Conservation (phyloP, 192 early-diverging fungal genomes). For the Gaertneriomyces sp. region DNA sequence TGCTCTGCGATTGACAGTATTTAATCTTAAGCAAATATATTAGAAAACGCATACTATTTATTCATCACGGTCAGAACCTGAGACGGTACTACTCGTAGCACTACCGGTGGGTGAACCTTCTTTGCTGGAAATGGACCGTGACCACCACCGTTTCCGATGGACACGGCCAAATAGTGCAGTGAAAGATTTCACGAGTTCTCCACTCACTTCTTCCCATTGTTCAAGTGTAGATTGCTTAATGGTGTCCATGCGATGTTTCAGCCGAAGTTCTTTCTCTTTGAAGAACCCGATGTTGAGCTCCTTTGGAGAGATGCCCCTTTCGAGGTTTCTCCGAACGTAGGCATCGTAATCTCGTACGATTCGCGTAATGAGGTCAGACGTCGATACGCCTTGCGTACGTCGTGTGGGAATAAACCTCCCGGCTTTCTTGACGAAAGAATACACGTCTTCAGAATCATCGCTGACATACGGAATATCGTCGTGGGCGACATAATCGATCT, state of each 20-base stretch:
- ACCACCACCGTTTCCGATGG: neutral
- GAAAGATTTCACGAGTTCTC: slow-evolving; percentile 22
- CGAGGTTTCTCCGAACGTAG: slow-evolving; percentile 32
- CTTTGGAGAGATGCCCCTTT: slow-evolving; percentile 29
- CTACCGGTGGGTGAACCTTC: too few species aligned
- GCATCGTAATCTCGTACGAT: slow-evolving; percentile 49
- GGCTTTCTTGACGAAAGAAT: slow-evolving; percentile 88
- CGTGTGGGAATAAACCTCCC: slow-evolving; percentile 85
- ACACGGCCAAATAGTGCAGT: slow-evolving; percentile 17
- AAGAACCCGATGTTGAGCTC: slow-evolving; percentile 32
- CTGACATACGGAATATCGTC: slow-evolving; percentile 89
- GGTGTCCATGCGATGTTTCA: slow-evolving; percentile 23
- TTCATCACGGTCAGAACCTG: too few species aligned
- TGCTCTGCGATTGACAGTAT: too few species aligned
- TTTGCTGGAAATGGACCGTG: too few species aligned
- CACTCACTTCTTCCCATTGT: slow-evolving; percentile 27
- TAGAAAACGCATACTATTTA: too few species aligned
- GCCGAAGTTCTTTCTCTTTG: slow-evolving; percentile 27
- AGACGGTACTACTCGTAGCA: too few species aligned
- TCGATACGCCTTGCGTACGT: slow-evolving; percentile 87
- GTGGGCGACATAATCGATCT: slow-evolving; percentile 88
- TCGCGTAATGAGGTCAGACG: slow-evolving; percentile 87
- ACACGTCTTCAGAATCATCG: slow-evolving; percentile 85
- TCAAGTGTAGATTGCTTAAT: slow-evolving; percentile 25
- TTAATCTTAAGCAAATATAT: too few species aligned